Conservation (phyloP, 2,329 filamentous ascomycete genomes). For the Lecanicillium sp. region DNA sequence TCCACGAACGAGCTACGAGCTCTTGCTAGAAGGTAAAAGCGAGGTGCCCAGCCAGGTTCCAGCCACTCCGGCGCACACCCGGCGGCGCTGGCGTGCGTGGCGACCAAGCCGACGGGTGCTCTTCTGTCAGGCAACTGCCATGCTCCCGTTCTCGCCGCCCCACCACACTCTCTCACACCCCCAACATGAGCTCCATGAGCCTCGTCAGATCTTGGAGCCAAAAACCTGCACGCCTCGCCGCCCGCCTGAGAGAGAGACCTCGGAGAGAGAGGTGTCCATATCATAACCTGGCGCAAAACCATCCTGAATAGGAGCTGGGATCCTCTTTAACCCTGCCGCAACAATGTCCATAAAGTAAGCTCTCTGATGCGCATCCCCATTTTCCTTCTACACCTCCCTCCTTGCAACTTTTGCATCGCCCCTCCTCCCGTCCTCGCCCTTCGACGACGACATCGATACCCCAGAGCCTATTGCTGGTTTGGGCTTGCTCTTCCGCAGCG, state of each 20-base stretch:
- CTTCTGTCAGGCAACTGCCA: too few relatives aligned
- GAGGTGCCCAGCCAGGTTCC: too few relatives aligned
- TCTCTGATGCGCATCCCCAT: conserved; percentile 3
- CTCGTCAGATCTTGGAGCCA: conserved; percentile 6
- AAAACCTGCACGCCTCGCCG: conserved; percentile 6
- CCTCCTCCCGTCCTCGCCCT: conserved; percentile 6
- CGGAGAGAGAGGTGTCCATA: conserved; percentile 4
- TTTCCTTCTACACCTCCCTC: conserved; percentile 9
- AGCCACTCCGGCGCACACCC: too few relatives aligned
- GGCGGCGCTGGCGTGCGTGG: too few relatives aligned
- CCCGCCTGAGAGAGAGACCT: too few relatives aligned
- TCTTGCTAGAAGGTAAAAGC: too few relatives aligned
- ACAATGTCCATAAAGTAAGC: conserved; percentile 50
- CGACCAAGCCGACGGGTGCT: too few relatives aligned
- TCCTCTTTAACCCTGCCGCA: conserved; percentile 21
- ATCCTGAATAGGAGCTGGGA: conserved; percentile 21
- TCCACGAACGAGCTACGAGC: too few relatives aligned
- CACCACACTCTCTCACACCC: too few relatives aligned
- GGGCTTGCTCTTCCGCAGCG: conserved; percentile 13
- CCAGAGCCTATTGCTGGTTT: conserved; percentile 12
- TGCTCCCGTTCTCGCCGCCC: too few relatives aligned
- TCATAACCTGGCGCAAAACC: conserved; percentile 8
- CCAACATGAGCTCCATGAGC: neutral
- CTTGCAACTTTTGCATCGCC: conserved; percentile 6
- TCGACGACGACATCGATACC: conserved; percentile 1